Base-by-base conservation (phyloP, 768 basidiomycete species). In the Auriscalpium orientale region DNA sequence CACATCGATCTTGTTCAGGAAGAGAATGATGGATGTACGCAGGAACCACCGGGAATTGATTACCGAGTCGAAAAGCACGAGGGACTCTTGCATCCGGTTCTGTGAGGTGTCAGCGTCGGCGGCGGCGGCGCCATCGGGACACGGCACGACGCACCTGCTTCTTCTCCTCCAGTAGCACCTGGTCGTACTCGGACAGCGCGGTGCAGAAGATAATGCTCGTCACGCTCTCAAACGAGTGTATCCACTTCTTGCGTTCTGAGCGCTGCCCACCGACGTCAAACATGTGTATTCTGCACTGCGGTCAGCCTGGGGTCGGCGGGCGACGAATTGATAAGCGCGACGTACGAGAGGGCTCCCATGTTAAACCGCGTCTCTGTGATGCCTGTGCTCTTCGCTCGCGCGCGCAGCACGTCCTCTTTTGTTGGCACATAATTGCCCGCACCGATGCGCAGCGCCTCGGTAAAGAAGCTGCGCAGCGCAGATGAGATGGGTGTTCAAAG, bases 361-460 rank as follows among this genome's bases (percentile, higher is more conserved):
- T 75, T 76, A 56, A 91, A 90, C 65, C 86, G 72, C 7, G 94
- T 97, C 72, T 98, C 94, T 6, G 84, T 85, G 63, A 98, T 95
- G 16, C 93, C 93, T 3, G 89, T 85, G 54, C 85, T 91, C 75
- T 95, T 95, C 56, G 84, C 83, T 60, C 92, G 81, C n/a, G 91
- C 91, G 22, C 91, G 77, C 28, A 98, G 74, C 2, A 95, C 88
- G 66, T 98, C 95, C 8, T 80, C 84, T 65, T 91, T 89, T 18
- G 85, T 89, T 0, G 95, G 95, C 0, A 87, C 74, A 65, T 95
- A 98, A n/a, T 81, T 84, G 0, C 82, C 77, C 1, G 80, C 70
- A 2, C 89, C 91, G 67, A 98, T 94, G 46, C 93, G 83, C n/a
- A 82, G 71, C 10, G 93, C 86, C 53, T 92, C 83, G 11, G 78